These are phyloP conservation scores for Brachypodium distachyon DNA, from an alignment of 202 grass and related monocot genomes.

Conservation along the genomic window DNA sequence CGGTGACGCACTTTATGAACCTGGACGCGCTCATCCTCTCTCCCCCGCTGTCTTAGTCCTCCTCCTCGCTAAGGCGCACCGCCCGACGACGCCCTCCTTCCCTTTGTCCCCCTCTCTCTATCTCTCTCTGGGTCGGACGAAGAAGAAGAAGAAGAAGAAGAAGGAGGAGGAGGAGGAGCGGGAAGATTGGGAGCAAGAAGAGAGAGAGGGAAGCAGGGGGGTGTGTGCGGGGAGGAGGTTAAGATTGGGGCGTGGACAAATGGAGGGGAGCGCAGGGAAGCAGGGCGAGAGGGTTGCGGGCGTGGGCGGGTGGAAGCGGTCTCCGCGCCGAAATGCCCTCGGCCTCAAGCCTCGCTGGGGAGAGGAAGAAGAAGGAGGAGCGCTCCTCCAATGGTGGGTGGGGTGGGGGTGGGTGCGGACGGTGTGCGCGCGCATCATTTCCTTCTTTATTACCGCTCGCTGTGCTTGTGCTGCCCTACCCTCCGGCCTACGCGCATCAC, in stretches of 20 bases:
- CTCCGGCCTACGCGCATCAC: not conserved
- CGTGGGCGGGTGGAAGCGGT: constrained; percentile 32
- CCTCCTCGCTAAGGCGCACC: not conserved
- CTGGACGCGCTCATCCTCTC: constrained; percentile 90
- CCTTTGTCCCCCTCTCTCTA: not conserved
- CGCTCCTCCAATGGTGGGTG: not conserved
- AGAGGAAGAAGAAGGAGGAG: not conserved
- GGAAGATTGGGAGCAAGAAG: no score
- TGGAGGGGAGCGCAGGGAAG: constrained; percentile 34
- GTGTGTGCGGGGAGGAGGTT: constrained; percentile 32
- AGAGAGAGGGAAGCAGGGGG: no score
- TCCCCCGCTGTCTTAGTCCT: not conserved
- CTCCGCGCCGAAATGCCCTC: constrained; percentile 45
- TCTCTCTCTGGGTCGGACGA: not conserved
- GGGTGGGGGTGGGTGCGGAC: not conserved
- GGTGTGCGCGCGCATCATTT: constrained; percentile 50
- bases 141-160: not conserved
- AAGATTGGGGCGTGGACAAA: constrained; percentile 41
- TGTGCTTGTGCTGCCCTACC: not conserved
- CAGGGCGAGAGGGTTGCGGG: constrained; percentile 26
- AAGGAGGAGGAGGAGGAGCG: no score
- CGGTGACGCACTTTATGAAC: constrained; percentile 99
- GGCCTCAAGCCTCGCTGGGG: no score
- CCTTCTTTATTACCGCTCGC: constrained; percentile 36
- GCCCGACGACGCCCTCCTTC: not conserved